phyloP scores from a whole-genome alignment of 2,329 filamentous ascomycete genomes.

The Beauveria sp. region DNA sequence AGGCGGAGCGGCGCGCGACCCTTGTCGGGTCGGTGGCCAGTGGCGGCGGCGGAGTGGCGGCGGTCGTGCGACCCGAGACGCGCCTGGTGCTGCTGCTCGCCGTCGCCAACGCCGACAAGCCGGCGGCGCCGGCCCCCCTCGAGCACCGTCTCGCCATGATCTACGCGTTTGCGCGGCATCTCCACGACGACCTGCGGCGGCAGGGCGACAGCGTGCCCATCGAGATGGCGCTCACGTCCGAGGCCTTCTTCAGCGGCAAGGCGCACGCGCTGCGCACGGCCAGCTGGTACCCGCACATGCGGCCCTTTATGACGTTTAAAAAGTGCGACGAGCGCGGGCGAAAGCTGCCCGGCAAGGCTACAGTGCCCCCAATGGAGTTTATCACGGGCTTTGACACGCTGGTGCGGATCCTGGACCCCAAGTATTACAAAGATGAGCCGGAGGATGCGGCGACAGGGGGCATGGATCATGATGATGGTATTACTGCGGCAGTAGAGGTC shows the following conservation, averaged over 20 bases:
- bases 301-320: constrained; percentile 1
- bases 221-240: constrained; percentile 63
- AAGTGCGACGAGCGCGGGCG: neutral
- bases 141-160: constrained; percentile 64
- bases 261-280: constrained; percentile 46
- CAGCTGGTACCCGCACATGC: constrained; percentile 31
- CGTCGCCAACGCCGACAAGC: constrained; percentile 60
- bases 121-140: constrained; percentile 59
- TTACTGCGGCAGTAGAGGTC: neutral
- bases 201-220: constrained; percentile 25
- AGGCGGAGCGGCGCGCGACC: neutral
- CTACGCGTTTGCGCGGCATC: constrained; percentile 56
- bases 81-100: constrained; percentile 53
- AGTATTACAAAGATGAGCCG: constrained; percentile 50
- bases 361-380: constrained; percentile 50
- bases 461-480: neutral
- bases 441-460: neutral
- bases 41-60: constrained; percentile 9
- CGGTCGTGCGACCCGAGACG: constrained; percentile 12
- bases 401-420: constrained; percentile 58
- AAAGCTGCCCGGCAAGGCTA: neutral
- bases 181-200: constrained; percentile 24
- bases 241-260: constrained; percentile 70
- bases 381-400: constrained; percentile 72
- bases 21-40: neutral